Base-by-base conservation (phyloP, 805 yeast species). In the Ogataea nakhonphanomensis region DNA sequence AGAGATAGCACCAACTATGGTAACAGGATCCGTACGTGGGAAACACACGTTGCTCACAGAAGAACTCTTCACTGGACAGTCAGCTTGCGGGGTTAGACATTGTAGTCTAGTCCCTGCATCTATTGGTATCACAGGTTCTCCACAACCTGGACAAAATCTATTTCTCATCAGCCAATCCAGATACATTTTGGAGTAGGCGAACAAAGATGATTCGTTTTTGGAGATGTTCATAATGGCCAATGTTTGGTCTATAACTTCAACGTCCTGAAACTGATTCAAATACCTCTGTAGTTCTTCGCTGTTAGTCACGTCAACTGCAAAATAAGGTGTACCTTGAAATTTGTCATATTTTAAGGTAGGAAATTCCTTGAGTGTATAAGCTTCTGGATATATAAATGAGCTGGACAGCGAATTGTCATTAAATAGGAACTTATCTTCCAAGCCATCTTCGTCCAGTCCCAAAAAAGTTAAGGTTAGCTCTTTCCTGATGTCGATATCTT, bases 1-100 rank as follows among this genome's bases (percentile, higher is more conserved):
- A 52, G 83, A 81, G 14, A 86, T 72, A 10, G 88, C 76, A 1
- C 93, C 95, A 8, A 86, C 79, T 46, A 91, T 91, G 25, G 86
- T 78, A 3, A 86, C 93, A 7, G 95, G 83, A 60, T 91, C 99
- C 0, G 96, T 85, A 40, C 99, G 70, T 11, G 99, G 99, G 68
- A 87, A 91, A 14, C 88, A 78, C 14, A 86, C 79, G 57, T 91
- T 90, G 32, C 86, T 79, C 15, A 87, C 83, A 0, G 62, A 39
- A 0, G 67, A 60, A 28, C 56, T 54, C 41, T 75, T 67, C 1
- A 67, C 74, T 1, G 69, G 61, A 45, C 69, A 57, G 9, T 33
- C 31, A 3, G 24, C 39, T 13, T 28, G 20, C 2, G 33, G 31
- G 8, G 48, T 39, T 7, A 29, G 23, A 55, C 90, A 82, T 9